Evolutionary conservation across 2,329 filamentous ascomycete species (phyloP).

Genomic region (Ophioceras dolichostomum): DNA sequence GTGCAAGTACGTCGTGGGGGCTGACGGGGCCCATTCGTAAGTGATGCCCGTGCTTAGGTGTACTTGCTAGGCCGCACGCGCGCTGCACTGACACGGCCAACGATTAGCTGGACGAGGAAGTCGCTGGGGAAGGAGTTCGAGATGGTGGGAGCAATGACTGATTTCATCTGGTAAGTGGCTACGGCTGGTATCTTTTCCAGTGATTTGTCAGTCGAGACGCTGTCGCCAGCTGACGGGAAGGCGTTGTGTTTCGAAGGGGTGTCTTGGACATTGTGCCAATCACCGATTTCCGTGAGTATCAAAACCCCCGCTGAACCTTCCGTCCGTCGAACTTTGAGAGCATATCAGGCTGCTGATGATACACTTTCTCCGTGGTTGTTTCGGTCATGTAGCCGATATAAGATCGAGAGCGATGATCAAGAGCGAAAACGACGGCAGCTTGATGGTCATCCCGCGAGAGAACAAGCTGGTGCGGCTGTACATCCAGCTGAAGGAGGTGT

Average conservation of each 20-base stretch:
- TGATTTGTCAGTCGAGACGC: too few relatives aligned
- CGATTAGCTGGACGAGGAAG: slow-evolving; percentile 49
- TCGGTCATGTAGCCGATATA: slow-evolving; percentile 40
- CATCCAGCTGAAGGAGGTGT: slow-evolving; percentile 35
- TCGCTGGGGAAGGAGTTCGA: slow-evolving; percentile 32
- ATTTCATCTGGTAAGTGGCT: slow-evolving; percentile 23
- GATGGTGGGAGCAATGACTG: slow-evolving; percentile 37
- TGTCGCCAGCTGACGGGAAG: not conserved
- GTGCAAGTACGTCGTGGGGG: slow-evolving; percentile 54
- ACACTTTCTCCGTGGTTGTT: too few relatives aligned
- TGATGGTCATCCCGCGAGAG: slow-evolving; percentile 49
- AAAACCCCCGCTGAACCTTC: too few relatives aligned
- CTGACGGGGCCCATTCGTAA: slow-evolving; percentile 59
- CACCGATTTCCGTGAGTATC: slow-evolving; percentile 30
- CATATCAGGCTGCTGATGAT: not conserved
- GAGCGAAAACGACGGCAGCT: slow-evolving; percentile 32
- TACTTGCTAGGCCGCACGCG: too few relatives aligned
- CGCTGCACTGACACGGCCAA: too few relatives aligned
- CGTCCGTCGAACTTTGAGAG: too few relatives aligned
- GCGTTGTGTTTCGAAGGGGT: slow-evolving; percentile 14
- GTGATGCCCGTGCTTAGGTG: too few relatives aligned
- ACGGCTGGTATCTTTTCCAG: not conserved
- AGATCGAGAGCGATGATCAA: slow-evolving; percentile 40
- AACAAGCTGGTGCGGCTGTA: slow-evolving; percentile 44
- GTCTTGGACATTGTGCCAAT: slow-evolving; percentile 21